Conservation (phyloP, 2,329 filamentous ascomycete genomes). For the Trichoderma lentiforme region DNA sequence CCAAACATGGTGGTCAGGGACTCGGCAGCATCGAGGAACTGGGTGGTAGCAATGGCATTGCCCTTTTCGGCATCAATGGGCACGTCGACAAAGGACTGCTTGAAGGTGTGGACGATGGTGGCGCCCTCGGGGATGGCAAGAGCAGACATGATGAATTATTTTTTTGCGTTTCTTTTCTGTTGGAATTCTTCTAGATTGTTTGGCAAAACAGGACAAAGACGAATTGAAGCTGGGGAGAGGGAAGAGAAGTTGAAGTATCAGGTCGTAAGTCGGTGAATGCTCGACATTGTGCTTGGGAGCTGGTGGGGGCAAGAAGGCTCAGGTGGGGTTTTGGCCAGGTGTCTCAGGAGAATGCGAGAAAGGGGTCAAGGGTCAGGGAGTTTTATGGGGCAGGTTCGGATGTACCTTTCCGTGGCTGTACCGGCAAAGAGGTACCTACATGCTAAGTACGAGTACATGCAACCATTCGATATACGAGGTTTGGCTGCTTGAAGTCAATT, state of each 20-base stretch:
- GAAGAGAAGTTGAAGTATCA: background rate
- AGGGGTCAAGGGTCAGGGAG: constrained; percentile 4
- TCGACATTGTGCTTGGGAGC: constrained; percentile 5
- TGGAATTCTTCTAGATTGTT: background rate
- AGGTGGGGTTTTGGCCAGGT: constrained; percentile 10
- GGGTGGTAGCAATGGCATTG: constrained; percentile 74
- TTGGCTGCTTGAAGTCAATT: background rate
- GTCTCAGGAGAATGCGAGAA: background rate
- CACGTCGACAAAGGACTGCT: constrained; percentile 80
- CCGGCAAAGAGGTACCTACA: background rate
- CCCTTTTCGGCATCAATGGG: constrained; percentile 69
- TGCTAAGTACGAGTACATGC: background rate
- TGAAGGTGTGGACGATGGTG: constrained; percentile 84
- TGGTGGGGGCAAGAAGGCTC: constrained; percentile 12
- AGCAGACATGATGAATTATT: constrained; percentile 45
- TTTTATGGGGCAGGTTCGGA: background rate
- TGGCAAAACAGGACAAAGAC: background rate
- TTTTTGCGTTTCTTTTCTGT: background rate
- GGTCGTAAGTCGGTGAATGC: constrained; percentile 13
- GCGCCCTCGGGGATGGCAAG: constrained; percentile 56
- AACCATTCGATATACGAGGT: background rate
- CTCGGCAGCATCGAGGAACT: constrained; percentile 91
- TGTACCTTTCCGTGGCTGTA: background rate
- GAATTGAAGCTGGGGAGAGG: background rate
- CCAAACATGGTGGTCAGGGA: constrained; percentile 83